Conservation (phyloP, 345 rosid species). For the Salix arbutifolia region DNA sequence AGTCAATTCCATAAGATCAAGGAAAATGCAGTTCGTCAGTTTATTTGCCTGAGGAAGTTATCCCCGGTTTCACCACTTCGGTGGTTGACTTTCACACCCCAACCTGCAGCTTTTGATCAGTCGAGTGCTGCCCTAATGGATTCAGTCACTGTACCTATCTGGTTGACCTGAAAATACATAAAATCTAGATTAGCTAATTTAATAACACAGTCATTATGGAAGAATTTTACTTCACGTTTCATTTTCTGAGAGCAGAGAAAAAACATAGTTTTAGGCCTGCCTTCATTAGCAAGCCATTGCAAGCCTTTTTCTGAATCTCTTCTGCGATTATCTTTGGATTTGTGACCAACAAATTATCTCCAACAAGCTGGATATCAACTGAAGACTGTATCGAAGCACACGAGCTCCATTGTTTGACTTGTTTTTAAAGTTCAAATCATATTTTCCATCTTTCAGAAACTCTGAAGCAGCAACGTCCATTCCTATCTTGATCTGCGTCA, state of each 20-base stretch:
- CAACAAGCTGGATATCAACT: constrained; percentile 83
- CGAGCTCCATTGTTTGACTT: constrained; percentile 90
- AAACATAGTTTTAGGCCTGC: constrained; percentile 24
- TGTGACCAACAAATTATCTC: constrained; percentile 95
- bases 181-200: constrained; percentile 1
- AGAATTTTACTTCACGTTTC: neutral
- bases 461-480: too few relatives aligned
- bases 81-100: constrained; percentile 99
- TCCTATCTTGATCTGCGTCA: too few relatives aligned
- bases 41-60: constrained; percentile 39
- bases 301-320: constrained; percentile 83
- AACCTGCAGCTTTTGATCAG: constrained; percentile 89
- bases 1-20: constrained; percentile 3
- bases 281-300: constrained; percentile 90
- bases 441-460: too few relatives aligned
- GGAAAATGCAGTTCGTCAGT: neutral
- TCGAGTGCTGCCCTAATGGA: constrained; percentile 93
- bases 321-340: constrained; percentile 92
- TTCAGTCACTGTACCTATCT: constrained; percentile 93
- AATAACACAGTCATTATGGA: neutral
- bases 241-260: neutral
- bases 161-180: constrained; percentile 66
- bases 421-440: constrained; percentile 51
- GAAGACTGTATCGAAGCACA: constrained; percentile 73
- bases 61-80: constrained; percentile 99